Percentiles rank a stretch among this genome's conserved stretches.
Conservation (phyloP, 805 yeast species). For the Torulaspora gathmanii region DNA sequence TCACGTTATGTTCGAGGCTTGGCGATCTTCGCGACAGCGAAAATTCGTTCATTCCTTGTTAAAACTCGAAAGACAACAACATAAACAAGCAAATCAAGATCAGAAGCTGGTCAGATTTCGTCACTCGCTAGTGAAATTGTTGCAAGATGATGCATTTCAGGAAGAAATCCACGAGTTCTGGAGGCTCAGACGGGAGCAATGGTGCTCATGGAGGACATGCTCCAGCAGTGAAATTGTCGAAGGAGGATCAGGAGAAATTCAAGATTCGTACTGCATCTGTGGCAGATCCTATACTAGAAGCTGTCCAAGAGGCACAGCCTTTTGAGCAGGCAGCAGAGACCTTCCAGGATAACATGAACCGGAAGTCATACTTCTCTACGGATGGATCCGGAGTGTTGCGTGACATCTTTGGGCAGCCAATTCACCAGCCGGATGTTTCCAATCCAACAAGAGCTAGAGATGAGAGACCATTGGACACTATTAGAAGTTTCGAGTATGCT, state of each 20-base stretch:
- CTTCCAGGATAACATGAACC: constrained; percentile 34
- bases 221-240: constrained; percentile 42
- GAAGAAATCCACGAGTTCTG: constrained; percentile 36
- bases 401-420: constrained; percentile 85
- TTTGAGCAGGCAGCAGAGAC: constrained; percentile 59
- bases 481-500: constrained; percentile 87
- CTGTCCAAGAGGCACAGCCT: constrained; percentile 95
- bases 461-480: constrained; percentile 96
- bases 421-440: constrained; percentile 74
- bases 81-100: neutral
- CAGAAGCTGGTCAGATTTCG: neutral
- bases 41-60: neutral
- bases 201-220: constrained; percentile 32
- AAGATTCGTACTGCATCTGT: constrained; percentile 65
- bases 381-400: constrained; percentile 35
- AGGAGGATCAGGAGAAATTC: constrained; percentile 49
- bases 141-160: constrained; percentile 44
- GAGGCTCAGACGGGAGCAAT: constrained; percentile 23
- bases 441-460: constrained; percentile 92
- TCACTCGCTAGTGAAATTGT: constrained; percentile 3
- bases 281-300: constrained; percentile 87
- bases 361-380: constrained; percentile 35
- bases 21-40: neutral
- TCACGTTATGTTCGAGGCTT: neutral
- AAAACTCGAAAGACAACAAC: neutral